Evolutionary conservation across 306 rosid species (phyloP).

Genomic region (Trifolium dubium): DNA sequence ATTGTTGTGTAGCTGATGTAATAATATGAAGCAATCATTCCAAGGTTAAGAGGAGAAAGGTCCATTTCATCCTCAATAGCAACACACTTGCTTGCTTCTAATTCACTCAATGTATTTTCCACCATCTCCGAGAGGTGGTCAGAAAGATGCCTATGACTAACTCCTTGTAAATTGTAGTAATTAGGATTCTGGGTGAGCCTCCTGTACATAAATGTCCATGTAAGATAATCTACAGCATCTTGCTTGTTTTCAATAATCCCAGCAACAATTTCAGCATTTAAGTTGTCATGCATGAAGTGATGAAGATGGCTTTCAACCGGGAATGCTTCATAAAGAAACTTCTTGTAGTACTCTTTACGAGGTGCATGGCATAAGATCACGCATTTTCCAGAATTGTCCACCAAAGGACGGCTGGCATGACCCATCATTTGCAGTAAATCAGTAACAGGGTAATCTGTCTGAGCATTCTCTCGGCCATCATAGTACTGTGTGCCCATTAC

Average conservation of each 20-base stretch:
- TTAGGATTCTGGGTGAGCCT: conserved; percentile 77
- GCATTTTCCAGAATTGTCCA: not conserved
- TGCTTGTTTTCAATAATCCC: conserved; percentile 21
- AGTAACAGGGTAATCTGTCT: conserved; percentile 90
- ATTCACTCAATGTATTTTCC: conserved; percentile 77
- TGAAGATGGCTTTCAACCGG: conserved; percentile 11
- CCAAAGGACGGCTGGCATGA: conserved; percentile 93
- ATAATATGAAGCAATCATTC: conserved; percentile 90
- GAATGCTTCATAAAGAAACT: conserved; percentile 18
- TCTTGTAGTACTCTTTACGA: conserved; percentile 8
- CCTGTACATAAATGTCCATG: conserved; percentile 19
- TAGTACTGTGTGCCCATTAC: conserved; percentile 97
- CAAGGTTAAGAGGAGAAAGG: conserved; percentile 86
- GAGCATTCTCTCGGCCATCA: conserved; percentile 91
- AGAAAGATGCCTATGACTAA: conserved; percentile 89
- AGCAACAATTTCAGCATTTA: conserved; percentile 13
- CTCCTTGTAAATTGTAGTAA: conserved; percentile 95
- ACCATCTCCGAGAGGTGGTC: conserved; percentile 93
- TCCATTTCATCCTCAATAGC: conserved; percentile 82
- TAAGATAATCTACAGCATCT: conserved; percentile 20
- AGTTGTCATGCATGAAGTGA: conserved; percentile 18
- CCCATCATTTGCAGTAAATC: conserved; percentile 99
- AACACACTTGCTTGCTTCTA: conserved; percentile 86
- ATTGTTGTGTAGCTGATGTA: conserved; percentile 88
- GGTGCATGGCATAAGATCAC: conserved; percentile 15